These are phyloP conservation scores for Helichrysum umbraculigerum DNA, from an alignment of 129 eudicot species.

Conservation along the genomic window DNA sequence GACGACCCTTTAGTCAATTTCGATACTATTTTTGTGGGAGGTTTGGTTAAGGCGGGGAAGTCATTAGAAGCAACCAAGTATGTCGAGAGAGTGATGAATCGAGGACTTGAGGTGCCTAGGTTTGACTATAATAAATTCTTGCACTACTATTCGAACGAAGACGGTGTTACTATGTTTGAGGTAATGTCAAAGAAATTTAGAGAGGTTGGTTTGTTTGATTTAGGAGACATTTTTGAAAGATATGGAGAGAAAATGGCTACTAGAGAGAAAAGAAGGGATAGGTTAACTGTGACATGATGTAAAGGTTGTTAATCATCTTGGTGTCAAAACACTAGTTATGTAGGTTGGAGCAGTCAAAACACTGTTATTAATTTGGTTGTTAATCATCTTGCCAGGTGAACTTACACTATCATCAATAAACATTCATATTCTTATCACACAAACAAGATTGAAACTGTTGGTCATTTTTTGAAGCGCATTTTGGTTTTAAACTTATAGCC, in stretches of 20 bases:
- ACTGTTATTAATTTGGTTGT: too few species aligned
- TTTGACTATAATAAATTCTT: conserved; percentile 84
- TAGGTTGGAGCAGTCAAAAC: too few species aligned
- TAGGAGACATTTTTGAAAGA: conserved; percentile 73
- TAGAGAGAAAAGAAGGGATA: conserved; percentile 69
- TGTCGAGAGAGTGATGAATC: conserved; percentile 62
- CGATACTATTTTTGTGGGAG: conserved; percentile 85
- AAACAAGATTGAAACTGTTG: conserved; percentile 85
- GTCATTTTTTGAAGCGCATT: too few species aligned
- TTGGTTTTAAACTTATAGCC: too few species aligned
- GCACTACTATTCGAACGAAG: conserved; percentile 82
- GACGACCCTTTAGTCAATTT: conserved; percentile 77
- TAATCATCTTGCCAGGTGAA: too few species aligned
- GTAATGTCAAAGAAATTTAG: conserved; percentile 68
- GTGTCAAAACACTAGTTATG: too few species aligned
- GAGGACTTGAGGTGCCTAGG: conserved; percentile 76
- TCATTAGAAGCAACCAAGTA: conserved; percentile 74
- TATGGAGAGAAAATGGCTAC: conserved; percentile 90
- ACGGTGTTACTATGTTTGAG: conserved; percentile 82
- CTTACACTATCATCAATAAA: too few species aligned
- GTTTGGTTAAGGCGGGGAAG: conserved; percentile 78
- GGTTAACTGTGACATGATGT: conserved; percentile 36
- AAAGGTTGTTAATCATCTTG: background rate
- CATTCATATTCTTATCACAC: too few species aligned
- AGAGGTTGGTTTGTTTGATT: conserved; percentile 88